Base-by-base conservation (phyloP, 768 basidiomycete genomes). In the Ephemerocybe angulata region DNA sequence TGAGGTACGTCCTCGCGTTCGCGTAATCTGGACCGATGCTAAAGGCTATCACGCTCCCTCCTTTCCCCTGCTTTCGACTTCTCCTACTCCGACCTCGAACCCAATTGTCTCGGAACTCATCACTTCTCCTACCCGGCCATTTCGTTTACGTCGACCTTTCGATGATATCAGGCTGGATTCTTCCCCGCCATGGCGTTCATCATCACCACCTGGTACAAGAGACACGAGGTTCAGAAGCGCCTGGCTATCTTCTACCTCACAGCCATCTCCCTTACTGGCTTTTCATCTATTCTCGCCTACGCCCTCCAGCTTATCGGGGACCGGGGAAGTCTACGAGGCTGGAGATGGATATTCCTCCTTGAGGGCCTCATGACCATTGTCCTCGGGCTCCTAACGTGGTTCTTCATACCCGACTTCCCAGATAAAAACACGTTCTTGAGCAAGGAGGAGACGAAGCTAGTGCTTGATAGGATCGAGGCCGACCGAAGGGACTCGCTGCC, bases 291-390 rank as follows among this genome's bases (percentile, higher is more conserved):
- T 31, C 31, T 42, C 55, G 77, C 77, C 2, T 79, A 76, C 56
- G 69, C 58, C 25, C 65, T 79, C 38, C 74, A 71, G 59, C 64
- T 71, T 10, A 66, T 81, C 11, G 66, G 73, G 53, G 76, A 76
- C 5, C 71, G 62, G 59, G 62, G 66, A 22, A 67, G 71, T 25
- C 67, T 78, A 29, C 69, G 70, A n/a, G 77, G 78, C 22, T 79
- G 79, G 79, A 68, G 71, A 46, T 80, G 77, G 76, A 79, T 80
- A 54, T 79, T 79, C 50, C 77, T 78, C 41, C 72, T 78, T 22
- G 79, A 80, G 63, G 78, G 79, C 7, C 60, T 70, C 1, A 65
- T 75, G 27, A 78, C 79, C 0, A 52, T 79, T 2, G 66, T 71
- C 56, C 64, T 81, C 30, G 77, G 71, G 8, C 55, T 71, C 33